A percentile compares a stretch with the other conserved stretches of the same genome.
These are phyloP conservation scores for Annulohypoxylon moriforme DNA, from an alignment of 495 filamentous ascomycete species.

Conservation along the genomic window DNA sequence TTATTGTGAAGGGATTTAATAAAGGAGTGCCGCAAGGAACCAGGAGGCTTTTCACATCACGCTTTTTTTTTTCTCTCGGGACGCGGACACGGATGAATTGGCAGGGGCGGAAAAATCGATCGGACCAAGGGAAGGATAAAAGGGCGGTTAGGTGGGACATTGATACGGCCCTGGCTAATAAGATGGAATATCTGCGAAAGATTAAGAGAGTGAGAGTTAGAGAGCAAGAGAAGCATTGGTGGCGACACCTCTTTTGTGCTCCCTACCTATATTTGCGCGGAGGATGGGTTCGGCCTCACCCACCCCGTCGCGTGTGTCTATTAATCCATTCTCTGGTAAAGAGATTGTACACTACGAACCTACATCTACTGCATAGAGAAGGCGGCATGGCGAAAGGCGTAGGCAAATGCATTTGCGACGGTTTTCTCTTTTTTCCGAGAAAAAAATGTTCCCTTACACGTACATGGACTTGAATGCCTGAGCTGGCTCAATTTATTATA, in stretches of 20 bases:
- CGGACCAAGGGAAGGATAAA: slow-evolving; percentile 42
- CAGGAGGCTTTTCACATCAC: slow-evolving; percentile 27
- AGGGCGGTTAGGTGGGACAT: slow-evolving; percentile 31
- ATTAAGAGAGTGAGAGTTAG: background rate
- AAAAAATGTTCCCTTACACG: background rate
- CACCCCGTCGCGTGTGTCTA: slow-evolving; percentile 22
- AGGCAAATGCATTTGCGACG: slow-evolving; percentile 16
- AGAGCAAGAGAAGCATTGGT: slow-evolving; percentile 5
- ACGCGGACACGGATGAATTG: slow-evolving; percentile 38
- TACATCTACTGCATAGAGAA: slow-evolving; percentile 16
- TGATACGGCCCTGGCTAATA: slow-evolving; percentile 36
- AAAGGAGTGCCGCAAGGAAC: slow-evolving; percentile 41
- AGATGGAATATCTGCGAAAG: slow-evolving; percentile 20
- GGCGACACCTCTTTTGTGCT: background rate
- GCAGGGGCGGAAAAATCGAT: slow-evolving; percentile 35
- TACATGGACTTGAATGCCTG: background rate
- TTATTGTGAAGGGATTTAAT: slow-evolving; percentile 22
- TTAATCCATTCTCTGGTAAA: slow-evolving; percentile 3
- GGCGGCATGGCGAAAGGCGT: slow-evolving; percentile 24
- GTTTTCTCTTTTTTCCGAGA: background rate
- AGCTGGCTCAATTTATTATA: background rate
- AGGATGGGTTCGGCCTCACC: slow-evolving; percentile 12
- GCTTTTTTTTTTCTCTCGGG: slow-evolving; percentile 10
- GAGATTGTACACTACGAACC: slow-evolving; percentile 32
- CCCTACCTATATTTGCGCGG: slow-evolving; percentile 25